A percentile compares a stretch with the other conserved stretches of the same genome.
Evolutionary conservation across 306 rosid species (phyloP).

Genomic region (Hippophae gyantsensis): DNA sequence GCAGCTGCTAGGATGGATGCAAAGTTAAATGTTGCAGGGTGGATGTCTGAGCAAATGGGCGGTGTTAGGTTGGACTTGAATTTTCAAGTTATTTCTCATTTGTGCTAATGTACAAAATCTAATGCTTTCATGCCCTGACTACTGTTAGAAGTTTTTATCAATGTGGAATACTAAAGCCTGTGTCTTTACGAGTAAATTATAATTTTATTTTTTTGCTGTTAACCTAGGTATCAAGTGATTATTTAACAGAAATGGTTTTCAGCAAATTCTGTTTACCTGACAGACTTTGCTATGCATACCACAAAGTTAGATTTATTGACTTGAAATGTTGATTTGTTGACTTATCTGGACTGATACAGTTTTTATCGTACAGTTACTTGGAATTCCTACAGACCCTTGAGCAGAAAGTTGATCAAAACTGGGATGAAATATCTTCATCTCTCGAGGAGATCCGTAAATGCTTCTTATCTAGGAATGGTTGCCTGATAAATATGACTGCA

Average conservation of each 20-base stretch:
- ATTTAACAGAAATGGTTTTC: neutral
- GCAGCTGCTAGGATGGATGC: slow-evolving; percentile 99
- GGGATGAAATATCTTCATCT: slow-evolving; percentile 72
- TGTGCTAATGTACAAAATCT: slow-evolving; percentile 1
- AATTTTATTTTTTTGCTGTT: neutral
- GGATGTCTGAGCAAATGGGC: slow-evolving; percentile 95
- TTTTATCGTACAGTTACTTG: slow-evolving; percentile 51
- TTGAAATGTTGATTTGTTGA: slow-evolving; percentile 2
- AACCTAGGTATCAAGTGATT: neutral
- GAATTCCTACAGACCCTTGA: slow-evolving; percentile 78
- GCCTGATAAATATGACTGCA: slow-evolving; percentile 74
- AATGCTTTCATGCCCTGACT: neutral
- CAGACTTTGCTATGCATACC: neutral
- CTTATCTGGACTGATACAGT: slow-evolving; percentile 5
- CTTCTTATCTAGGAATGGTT: slow-evolving; percentile 60
- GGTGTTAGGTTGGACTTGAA: slow-evolving; percentile 76
- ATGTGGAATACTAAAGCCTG: neutral
- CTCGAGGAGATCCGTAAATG: slow-evolving; percentile 88
- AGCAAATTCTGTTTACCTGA: neutral
- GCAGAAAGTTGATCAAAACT: slow-evolving; percentile 78
- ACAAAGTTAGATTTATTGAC: no score
- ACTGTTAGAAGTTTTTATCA: neutral
- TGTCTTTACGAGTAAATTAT: neutral
- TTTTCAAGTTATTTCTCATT: slow-evolving; percentile 12
- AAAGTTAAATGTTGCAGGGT: slow-evolving; percentile 79